Percentiles rank a stretch among this genome's conserved stretches.
phyloP scores from a whole-genome alignment of 331 rosid genomes.

The Quercus phellos region DNA sequence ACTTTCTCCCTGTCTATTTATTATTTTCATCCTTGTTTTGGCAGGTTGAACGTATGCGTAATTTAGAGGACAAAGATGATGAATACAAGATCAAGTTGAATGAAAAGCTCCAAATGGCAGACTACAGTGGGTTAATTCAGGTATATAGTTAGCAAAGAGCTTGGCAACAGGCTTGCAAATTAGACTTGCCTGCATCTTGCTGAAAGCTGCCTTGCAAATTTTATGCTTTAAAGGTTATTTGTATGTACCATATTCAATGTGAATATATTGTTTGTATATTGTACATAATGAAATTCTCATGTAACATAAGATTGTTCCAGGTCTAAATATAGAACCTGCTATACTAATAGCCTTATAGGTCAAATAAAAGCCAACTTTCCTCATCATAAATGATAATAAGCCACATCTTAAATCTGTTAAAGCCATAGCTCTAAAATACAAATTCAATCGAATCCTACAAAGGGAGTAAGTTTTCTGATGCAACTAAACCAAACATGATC shows the following conservation, averaged over 20 bases:
- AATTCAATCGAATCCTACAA: neutral
- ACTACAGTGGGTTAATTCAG: slow-evolving; percentile 55
- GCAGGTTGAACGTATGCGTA: slow-evolving; percentile 77
- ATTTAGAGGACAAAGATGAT: slow-evolving; percentile 68
- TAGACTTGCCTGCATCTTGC: neutral
- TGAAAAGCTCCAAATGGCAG: slow-evolving; percentile 61
- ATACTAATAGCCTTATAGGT: neutral
- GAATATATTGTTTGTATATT: neutral
- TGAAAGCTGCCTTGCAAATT: neutral
- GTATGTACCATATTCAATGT: neutral
- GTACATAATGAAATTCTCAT: neutral
- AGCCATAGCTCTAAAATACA: neutral
- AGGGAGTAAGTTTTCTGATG: too few relatives aligned
- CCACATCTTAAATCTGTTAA: neutral
- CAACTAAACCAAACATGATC: too few relatives aligned
- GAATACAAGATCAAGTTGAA: slow-evolving; percentile 58
- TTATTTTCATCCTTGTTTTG: neutral
- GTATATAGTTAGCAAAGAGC: slow-evolving; percentile 36
- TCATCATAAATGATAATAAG: neutral
- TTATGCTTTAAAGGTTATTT: neutral
- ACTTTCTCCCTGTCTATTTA: neutral
- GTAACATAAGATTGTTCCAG: neutral
- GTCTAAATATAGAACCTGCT: neutral
- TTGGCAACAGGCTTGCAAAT: slow-evolving; percentile 41
- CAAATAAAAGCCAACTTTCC: neutral